Evolutionary conservation across 176 grass and related monocot species (phyloP), one percentile per base, ranked within the genome.

Genomic region (Raddia distichophylla): DNA sequence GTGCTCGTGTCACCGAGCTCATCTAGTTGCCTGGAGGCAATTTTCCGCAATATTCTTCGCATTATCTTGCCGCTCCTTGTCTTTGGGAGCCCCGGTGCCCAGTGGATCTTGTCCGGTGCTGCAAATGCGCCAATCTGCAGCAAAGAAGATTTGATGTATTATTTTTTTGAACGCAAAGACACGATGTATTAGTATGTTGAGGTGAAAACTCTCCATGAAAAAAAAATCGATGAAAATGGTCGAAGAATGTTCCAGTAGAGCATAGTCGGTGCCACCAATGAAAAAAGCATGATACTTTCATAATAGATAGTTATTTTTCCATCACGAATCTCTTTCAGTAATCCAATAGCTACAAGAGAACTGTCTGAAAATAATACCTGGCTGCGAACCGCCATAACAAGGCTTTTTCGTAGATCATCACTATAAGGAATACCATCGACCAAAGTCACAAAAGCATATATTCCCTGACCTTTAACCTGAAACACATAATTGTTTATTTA

Each of bases 1-100:
- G 96, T 99, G 82, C 96, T 99, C n/a, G 91, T 99, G 84, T 99
- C 96, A 2, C 96, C 96, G n/a, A 99, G 87, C 81, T 99, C 96
- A 54, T 95, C 87, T 14, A 93, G 76, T 52, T 99, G 96, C 81
- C 84, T 91, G 2, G 93, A 86, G n/a, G 96, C 96, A 8, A 99
- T 95, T 84, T 99, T 99, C 27, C 93, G 82, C 70, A 99, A 60
- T 69, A 99, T 95, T 80, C 96, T 93, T 63, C 96, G 78, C 96
- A 99, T 99, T 74, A 99, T 99, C 86, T 99, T 99, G 45, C 96
- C 96, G 34, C 96, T 99, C 82, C 96, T 79, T 52, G 96, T 99
- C 76, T 99, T 99, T 3, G 96, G 96, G n/a, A 99, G 91, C 59
- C 90, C 96, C 1, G 93, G 96, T 47, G 96, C 96, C 96, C 96